phyloP scores from a whole-genome alignment of 805 yeast genomes.

The Candida schatavii region DNA sequence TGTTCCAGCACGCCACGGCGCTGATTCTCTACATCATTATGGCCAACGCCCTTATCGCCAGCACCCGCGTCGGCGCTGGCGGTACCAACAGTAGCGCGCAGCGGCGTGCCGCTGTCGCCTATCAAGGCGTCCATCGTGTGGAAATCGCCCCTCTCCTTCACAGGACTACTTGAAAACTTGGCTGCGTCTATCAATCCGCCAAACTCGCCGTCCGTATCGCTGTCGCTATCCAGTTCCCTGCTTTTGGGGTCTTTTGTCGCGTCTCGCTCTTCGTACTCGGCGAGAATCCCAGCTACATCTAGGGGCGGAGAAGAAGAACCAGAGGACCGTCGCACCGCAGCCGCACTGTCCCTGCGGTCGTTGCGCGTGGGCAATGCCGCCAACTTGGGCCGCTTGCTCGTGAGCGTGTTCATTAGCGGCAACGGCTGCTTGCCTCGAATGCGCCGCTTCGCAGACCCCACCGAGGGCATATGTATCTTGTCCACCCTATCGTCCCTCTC shows the following conservation, averaged over 20 bases:
- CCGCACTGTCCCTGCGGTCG: not conserved
- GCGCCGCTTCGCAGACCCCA: not conserved
- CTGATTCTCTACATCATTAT: not conserved
- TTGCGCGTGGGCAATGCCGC: not conserved
- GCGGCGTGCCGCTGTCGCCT: not conserved
- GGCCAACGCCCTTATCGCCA: not conserved
- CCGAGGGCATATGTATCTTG: not conserved
- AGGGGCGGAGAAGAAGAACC: slow-evolving; percentile 9
- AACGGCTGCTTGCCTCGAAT: slow-evolving; percentile 2
- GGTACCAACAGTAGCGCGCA: not conserved
- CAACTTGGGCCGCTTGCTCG: not conserved
- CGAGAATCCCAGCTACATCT: slow-evolving; percentile 3
- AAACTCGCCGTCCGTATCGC: not conserved
- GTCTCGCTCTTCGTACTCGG: slow-evolving; percentile 14
- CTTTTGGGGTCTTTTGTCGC: slow-evolving; percentile 1
- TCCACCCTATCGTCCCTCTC: slow-evolving; percentile 4
- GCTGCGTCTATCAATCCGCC: slow-evolving; percentile 5
- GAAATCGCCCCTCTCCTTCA: slow-evolving; percentile 1
- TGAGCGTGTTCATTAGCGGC: slow-evolving; percentile 2
- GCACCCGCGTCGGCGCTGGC: not conserved
- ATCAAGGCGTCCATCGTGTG: slow-evolving; percentile 2
- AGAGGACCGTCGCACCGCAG: too few relatives aligned
- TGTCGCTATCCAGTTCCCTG: slow-evolving; percentile 2
- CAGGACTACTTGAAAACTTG: slow-evolving; percentile 8
- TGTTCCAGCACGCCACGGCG: not conserved